Percentiles rank a stretch among this genome's conserved stretches.
phyloP scores from a whole-genome alignment of 2,329 filamentous ascomycete species.

The Cercospora zeina region DNA sequence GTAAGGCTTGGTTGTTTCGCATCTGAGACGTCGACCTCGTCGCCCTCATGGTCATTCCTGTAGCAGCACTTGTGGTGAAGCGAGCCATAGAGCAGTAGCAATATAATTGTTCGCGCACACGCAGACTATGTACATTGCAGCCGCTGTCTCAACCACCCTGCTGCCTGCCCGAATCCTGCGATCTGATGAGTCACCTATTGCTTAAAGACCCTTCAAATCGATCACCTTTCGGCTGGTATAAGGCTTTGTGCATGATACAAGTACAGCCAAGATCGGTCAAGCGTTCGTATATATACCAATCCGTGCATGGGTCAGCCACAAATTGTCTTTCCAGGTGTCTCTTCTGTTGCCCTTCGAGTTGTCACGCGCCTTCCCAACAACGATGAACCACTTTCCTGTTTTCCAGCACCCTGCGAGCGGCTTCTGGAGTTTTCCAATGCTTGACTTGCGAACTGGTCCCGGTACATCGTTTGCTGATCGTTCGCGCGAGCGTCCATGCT shows the following conservation, averaged over 20 bases:
- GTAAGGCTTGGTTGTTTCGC: neutral
- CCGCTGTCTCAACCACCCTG: neutral
- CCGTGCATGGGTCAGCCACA: neutral
- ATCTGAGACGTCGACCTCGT: neutral
- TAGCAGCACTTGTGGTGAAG: neutral
- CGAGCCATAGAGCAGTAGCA: too few relatives aligned
- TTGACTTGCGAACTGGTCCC: too few relatives aligned
- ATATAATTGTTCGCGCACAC: neutral
- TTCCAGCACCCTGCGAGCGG: too few relatives aligned
- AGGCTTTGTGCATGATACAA: too few relatives aligned
- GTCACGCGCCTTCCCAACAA: neutral
- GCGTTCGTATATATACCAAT: neutral
- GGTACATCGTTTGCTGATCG: too few relatives aligned
- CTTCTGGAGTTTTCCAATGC: too few relatives aligned
- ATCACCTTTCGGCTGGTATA: neutral
- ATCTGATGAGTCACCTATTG: neutral
- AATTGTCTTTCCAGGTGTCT: neutral
- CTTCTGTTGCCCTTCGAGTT: neutral
- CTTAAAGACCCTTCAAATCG: neutral
- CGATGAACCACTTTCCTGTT: too few relatives aligned
- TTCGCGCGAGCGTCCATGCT: too few relatives aligned
- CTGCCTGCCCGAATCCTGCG: neutral
- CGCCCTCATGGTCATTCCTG: neutral
- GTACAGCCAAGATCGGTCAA: too few relatives aligned
- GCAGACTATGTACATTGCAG: neutral